Evolutionary conservation across 1,284 basidiomycete genomes (phyloP).

Genomic region (Ceratobasidium sp.): DNA sequence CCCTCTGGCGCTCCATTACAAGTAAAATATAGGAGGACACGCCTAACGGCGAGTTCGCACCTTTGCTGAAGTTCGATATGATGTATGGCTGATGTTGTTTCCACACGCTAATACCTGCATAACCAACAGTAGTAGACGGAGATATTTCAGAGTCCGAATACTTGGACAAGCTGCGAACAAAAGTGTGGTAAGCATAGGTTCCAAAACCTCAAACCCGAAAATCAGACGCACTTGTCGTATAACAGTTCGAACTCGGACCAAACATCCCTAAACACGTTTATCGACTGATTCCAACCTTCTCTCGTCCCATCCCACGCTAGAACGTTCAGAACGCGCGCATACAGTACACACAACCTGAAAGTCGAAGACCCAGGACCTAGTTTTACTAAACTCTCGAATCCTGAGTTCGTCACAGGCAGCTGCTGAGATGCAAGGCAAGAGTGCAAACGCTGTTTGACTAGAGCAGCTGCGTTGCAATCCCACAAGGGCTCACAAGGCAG

Average conservation of each 20-base stretch:
- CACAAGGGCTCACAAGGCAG: background rate
- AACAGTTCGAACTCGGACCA: constrained; percentile 5
- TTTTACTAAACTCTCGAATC: background rate
- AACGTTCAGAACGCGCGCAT: constrained; percentile 3
- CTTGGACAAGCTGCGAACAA: background rate
- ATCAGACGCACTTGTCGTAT: background rate
- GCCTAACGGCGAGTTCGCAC: background rate
- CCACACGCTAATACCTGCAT: background rate
- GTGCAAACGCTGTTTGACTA: background rate
- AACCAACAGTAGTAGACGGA: background rate
- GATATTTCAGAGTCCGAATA: background rate
- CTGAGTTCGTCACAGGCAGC: background rate
- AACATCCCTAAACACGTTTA: background rate
- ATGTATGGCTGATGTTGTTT: background rate
- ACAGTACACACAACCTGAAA: background rate
- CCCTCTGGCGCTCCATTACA: constrained; percentile 1
- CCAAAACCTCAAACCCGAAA: background rate
- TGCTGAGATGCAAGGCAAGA: background rate
- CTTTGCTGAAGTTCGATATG: background rate
- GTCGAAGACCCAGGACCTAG: background rate
- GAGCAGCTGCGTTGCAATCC: constrained; percentile 7
- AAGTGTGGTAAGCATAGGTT: background rate
- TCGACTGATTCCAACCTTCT: background rate
- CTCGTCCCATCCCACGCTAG: background rate
- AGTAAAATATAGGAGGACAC: background rate